Base-by-base conservation (phyloP, 352 stramenopile species). In the Saprolegnia diclina region DNA sequence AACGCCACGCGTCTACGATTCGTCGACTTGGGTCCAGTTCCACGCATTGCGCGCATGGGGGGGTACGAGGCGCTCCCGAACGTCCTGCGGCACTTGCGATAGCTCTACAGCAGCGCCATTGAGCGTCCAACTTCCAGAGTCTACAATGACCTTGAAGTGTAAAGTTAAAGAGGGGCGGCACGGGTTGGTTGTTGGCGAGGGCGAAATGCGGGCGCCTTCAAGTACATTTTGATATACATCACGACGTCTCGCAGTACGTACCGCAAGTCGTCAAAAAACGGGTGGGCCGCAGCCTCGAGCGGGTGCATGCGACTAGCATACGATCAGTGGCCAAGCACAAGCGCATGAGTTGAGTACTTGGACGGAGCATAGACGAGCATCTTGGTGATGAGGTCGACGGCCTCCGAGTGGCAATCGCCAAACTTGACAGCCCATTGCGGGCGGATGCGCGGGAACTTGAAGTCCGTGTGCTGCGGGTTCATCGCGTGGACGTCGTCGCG, bases 401-500 rank as follows among this genome's bases (percentile, higher is more conserved):
- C 63, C 13, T 62, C 45, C 21, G 63, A 42, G 13, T 52, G 48
- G 32, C 63, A 69, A 10, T 24, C 26, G 63, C 26, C 63, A 56
- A 69, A 69, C 19, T 61, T 52, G 21, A 35, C 14, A 4, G 63
- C 21, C 42, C 45, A 56, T 5, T 52, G 63, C 11, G 63, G 63
- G 18, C 46, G 63, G 26, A 69, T 52, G 6, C 53, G 83, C 13
- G 93, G 93, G 72, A 97, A 97, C 73, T 96, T 97, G 74, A 97
- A 97, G 72, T 96, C 90, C 24, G 90, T 96, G 72, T 98, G 97
- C 65, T 92, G 93, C 16, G 85, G 90, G 74, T 98, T 98, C 91
- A 98, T 97, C 35, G 78, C 79, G 19, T 76, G 67, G 46, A 98
- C 94, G 73, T 98, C 87, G 71, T 97, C 89, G 55, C 87, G 75